Conservation (phyloP, 2,329 filamentous ascomycete genomes). For the Claviceps humidiphila region DNA sequence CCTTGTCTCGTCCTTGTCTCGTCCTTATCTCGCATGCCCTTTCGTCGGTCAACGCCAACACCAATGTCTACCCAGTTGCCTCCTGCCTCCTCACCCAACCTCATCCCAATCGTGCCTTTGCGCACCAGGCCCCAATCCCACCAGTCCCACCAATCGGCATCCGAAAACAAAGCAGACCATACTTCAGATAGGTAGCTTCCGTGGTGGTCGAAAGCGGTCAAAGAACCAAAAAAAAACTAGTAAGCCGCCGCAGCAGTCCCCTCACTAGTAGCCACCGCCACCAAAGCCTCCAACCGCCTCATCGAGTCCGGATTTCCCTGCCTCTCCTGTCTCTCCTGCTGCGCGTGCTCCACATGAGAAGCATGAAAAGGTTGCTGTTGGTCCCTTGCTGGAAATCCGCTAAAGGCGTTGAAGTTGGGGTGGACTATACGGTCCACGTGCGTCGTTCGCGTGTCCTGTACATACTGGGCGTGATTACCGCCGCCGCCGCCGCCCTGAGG, state of each 20-base stretch:
- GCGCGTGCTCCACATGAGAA: not conserved
- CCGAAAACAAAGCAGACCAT: slow-evolving; percentile 6
- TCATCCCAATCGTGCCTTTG: not conserved
- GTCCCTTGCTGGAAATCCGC: slow-evolving; percentile 33
- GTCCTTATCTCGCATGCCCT: too few relatives aligned
- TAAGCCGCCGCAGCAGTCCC: slow-evolving; percentile 29
- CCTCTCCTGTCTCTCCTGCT: slow-evolving; percentile 17
- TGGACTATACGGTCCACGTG: slow-evolving; percentile 45
- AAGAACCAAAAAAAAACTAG: slow-evolving; percentile 7
- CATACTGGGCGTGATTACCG: slow-evolving; percentile 4
- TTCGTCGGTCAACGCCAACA: too few relatives aligned
- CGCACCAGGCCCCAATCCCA: slow-evolving; percentile 1
- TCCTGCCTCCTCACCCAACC: not conserved
- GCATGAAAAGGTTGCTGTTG: slow-evolving; percentile 9
- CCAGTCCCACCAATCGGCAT: slow-evolving; percentile 5
- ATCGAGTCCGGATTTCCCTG: slow-evolving; percentile 20
- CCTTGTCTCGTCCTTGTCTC: too few relatives aligned
- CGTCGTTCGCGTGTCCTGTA: slow-evolving; percentile 22
- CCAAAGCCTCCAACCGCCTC: slow-evolving; percentile 27
- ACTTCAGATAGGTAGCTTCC: too few relatives aligned
- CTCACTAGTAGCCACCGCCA: slow-evolving; percentile 31
- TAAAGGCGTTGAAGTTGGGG: slow-evolving; percentile 39
- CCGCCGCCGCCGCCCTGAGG: slow-evolving; percentile 17
- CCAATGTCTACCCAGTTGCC: too few relatives aligned
- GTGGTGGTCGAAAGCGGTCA: too few relatives aligned